Base-by-base conservation (phyloP, 78 protist genomes). In the Dictyostelium capitatum region DNA sequence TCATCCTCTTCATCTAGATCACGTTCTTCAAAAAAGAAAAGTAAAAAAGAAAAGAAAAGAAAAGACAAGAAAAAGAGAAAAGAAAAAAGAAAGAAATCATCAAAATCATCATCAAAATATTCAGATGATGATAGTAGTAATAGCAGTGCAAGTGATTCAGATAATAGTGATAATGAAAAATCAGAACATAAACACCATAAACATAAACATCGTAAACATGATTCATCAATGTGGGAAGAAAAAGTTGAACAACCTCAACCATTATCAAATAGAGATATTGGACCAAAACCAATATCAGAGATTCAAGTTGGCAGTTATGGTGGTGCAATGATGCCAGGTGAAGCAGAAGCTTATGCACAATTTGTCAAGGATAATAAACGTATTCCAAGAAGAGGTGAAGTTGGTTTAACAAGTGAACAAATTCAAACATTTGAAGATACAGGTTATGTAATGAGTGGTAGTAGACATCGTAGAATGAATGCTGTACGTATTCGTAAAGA, bases 401-500 rank as follows among this genome's bases (percentile, higher is more conserved):
- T 98, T 15, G 99, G 99, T 28, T 30, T 98, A 28, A 65, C 89
- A 1, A 54, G 90, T 28, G 97, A 97, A 14, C 97, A 98, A 83
- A 98, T 98, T 65, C 46, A 11, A 28, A 0, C 4, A 3, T 98
- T 83, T 67, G 99, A 98, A 84, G 81, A 56, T 6, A 78, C n/a
- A 3, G 99, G 99, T 53, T 98, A 85, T 48, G 99, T 98, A 48
- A 98, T 98, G 99, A 81, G 96, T 72, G 99, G 99, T 46, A 41
- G 79, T n/a, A 14, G 97, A 69, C 98, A 98, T 90, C 79, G 90
- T 80, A 67, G 98, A 30, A 98, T 98, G 99, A 98, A 97, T 83
- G 99, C 99, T n/a, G 96, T 98, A n/a, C 98, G 99, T 80, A 5
- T 98, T 41, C 94, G 99, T 47, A 98, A 98, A 89, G 98, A 97